Evolutionary conservation across 306 rosid genomes (phyloP), one percentile per base, ranked within the genome.

Genomic region (Dicorynia guianensis): DNA sequence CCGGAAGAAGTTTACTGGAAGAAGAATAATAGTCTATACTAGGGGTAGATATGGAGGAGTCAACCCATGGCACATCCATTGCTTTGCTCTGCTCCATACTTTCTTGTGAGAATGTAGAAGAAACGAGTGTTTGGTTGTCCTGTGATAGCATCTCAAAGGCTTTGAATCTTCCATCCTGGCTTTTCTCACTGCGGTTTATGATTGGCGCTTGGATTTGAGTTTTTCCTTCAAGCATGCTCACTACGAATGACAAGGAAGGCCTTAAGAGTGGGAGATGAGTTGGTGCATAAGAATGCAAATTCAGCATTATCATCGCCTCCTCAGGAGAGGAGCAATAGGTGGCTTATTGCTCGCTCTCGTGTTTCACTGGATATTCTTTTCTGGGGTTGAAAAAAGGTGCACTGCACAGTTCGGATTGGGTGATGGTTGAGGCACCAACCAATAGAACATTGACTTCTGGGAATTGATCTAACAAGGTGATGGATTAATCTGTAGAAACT

Each of bases 241-340:
- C 93, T 10, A 88, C 94, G 0, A 91, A 84, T 56, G 97, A 87
- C 98, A 94, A 91, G 53, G 90, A 40, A 67, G 97, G 97, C 43
- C 98, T n/a, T 80, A 8, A 89, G 96, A 61, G 96, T 91, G 36
- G 98, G 97, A 71, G 98, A 94, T 43, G 93, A 89, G 57, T 88
- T 94, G 69, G 97, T 89, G 88, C 98, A 94, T 25, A 91, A 11
- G 12, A 94, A 91, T n/a, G 88, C 93, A 94, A 36, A 57, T 87
- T 85, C 5, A 91, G 79, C 97, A 94, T 89, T 69, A 85, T 84
- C 93, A 85, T 82, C 1, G 83, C 96, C 74, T 93, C 97, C 15
- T 78, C 84, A 57, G 56, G 5, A 34, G 89, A 76, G 80, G 87
- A 91, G 54, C 65, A n/a, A n/a, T n/a, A n/a, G n/a, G n/a, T n/a